These are phyloP conservation scores for Phytophthora sansomeana DNA, from an alignment of 352 stramenopile species.

Conservation along the genomic window DNA sequence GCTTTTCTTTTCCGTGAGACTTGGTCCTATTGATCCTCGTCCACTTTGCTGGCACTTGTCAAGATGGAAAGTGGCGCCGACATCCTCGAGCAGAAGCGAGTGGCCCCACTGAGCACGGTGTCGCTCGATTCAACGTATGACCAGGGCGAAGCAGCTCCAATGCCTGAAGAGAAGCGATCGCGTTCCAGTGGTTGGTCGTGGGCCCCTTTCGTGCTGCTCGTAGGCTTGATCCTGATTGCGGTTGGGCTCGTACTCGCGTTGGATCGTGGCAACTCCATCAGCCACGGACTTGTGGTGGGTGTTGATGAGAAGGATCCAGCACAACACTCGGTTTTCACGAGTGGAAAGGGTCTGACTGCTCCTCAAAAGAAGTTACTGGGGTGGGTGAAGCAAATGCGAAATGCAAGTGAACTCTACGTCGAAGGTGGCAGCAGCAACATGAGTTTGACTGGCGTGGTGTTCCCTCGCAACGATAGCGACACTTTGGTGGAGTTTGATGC, in stretches of 20 bases:
- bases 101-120: conserved; percentile 31
- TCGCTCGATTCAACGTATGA: conserved; percentile 37
- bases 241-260: conserved; percentile 32
- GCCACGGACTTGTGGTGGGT: background rate
- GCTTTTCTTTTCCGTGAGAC: conserved; percentile 14
- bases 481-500: conserved; percentile 26
- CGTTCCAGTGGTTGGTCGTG: conserved; percentile 6
- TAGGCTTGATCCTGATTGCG: conserved; percentile 23
- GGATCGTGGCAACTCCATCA: conserved; percentile 11
- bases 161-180: conserved; percentile 2
- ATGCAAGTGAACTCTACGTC: conserved; percentile 32
- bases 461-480: conserved; percentile 23
- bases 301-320: conserved; percentile 4
- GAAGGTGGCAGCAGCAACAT: conserved; percentile 26
- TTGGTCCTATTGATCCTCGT: background rate
- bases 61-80: conserved; percentile 31
- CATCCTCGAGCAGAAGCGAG: conserved; percentile 18
- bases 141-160: conserved; percentile 5
- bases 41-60: conserved; percentile 15
- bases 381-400: conserved; percentile 29
- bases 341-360: conserved; percentile 9
- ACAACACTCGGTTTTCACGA: conserved; percentile 1
- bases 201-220: conserved; percentile 17
- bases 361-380: conserved; percentile 25
- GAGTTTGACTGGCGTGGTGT: conserved; percentile 29